Percentiles rank a stretch among this genome's conserved stretches.
These are phyloP conservation scores for Cutaneotrichosporon cutaneum DNA, from an alignment of 1,284 basidiomycete species.

Conservation along the genomic window DNA sequence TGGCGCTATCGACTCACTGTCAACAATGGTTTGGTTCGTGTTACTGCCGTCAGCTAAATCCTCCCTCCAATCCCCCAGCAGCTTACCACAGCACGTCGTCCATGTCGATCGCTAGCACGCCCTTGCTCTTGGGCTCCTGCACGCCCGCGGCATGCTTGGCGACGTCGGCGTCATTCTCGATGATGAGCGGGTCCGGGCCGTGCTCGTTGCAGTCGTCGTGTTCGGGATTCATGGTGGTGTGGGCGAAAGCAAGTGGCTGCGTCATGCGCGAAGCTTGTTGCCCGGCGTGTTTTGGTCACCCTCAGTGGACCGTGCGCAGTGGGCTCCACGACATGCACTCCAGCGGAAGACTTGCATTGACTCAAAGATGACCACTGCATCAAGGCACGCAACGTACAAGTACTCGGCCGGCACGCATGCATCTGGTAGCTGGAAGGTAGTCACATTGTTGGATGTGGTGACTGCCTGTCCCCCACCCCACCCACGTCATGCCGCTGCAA, in stretches of 20 bases:
- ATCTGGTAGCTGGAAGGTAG: too few relatives aligned
- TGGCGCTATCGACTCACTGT: slow-evolving; percentile 66
- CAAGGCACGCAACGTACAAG: too few relatives aligned
- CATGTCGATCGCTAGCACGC: slow-evolving; percentile 41
- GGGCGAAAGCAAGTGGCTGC: background rate
- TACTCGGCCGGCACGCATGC: too few relatives aligned
- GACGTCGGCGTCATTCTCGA: slow-evolving; percentile 18
- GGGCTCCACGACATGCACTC: background rate
- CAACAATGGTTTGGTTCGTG: slow-evolving; percentile 65
- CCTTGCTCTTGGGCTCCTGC: slow-evolving; percentile 17
- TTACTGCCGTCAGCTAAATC: slow-evolving; percentile 46
- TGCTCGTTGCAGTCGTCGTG: slow-evolving; percentile 11
- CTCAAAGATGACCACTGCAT: too few relatives aligned
- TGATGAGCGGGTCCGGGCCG: slow-evolving; percentile 16
- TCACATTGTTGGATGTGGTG: too few relatives aligned
- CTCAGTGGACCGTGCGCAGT: background rate
- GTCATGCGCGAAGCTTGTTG: background rate
- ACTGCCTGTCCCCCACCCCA: too few relatives aligned
- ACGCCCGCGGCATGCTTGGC: slow-evolving; percentile 1
- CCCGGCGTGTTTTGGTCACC: background rate
- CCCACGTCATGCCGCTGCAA: too few relatives aligned
- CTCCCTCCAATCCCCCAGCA: background rate
- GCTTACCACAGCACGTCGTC: slow-evolving; percentile 33
- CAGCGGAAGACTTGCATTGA: too few relatives aligned
- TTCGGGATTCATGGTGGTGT: background rate